Base-by-base conservation (phyloP, 208 protist genomes). In the Acanthamoeba triangularis region DNA sequence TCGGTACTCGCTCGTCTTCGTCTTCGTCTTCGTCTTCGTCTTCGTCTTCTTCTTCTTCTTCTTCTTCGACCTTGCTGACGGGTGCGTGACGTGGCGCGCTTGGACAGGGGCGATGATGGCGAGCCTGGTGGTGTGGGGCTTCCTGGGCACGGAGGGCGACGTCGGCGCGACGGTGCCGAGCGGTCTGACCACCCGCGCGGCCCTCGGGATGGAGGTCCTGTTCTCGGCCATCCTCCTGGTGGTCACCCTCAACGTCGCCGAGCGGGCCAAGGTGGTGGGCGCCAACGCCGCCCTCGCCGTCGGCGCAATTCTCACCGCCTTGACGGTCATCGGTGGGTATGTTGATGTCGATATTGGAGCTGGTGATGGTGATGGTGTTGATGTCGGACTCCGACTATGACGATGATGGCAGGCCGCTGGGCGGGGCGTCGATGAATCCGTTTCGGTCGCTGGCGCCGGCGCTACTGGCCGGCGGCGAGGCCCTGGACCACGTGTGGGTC, bases 381-480 rank as follows among this genome's bases (percentile, higher is more conserved):
- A 13, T 65, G 59, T 28, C 23, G n/a, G 59, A 28, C 13, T 28
- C 59, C 59, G 23, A 28, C 16, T 23, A 13, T 23, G 59, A 13
- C 23, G 59, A 28, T 65, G 59, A 23, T n/a, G 63, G 33, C 76
- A 84, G 76, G 76, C 76, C 76, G 33, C 76, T 84, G 16, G 76
- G 76, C 8, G 76, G 76, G 13, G 41, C 76, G 76, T 84, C 76
- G 41, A 84, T 84, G 76, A 33, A 84, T 23, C 76, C 76, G 25
- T 84, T 84, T 37, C 76, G 76, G 20, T 84, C 76, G 47, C 76
- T 84, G 76, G 76, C 76, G 76, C 76, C 76, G 41, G 76, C 76
- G 76, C 76, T 84, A 18, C 76, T 84, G 44, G 76, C 30, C 11
- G 7, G 47, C 13, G 76, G 76, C 37, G 8, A n/a, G n/a, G 41